Conservation (phyloP, 441 rosid species). For the Populus trichocarpa region DNA sequence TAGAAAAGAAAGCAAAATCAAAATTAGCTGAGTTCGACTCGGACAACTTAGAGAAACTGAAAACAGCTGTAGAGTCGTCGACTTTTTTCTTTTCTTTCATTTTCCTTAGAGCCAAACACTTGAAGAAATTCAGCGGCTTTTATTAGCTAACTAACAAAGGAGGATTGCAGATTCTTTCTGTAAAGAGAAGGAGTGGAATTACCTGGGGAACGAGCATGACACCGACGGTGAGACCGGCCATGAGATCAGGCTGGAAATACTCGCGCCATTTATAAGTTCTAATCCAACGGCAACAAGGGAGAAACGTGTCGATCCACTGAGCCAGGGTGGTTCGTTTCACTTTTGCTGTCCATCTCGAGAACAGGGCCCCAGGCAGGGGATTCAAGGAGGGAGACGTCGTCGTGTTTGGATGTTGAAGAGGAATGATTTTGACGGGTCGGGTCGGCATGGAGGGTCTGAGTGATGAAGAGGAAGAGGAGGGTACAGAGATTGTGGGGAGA, state of each 20-base stretch:
- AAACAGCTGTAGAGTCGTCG: too few relatives aligned
- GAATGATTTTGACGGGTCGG: slow-evolving; percentile 72
- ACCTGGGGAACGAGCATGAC: slow-evolving; percentile 98
- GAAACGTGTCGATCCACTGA: slow-evolving; percentile 52
- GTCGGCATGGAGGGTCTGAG: slow-evolving; percentile 29
- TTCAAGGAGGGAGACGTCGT: slow-evolving; percentile 22
- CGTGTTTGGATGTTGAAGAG: slow-evolving; percentile 54
- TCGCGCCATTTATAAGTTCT: slow-evolving; percentile 70
- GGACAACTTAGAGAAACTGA: background rate
- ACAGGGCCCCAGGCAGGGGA: slow-evolving; percentile 2
- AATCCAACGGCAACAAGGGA: slow-evolving; percentile 88
- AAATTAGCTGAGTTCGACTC: background rate
- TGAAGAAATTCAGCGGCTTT: background rate
- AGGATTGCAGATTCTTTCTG: background rate
- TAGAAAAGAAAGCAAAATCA: background rate
- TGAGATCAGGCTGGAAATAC: slow-evolving; percentile 68
- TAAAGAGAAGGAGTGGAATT: slow-evolving; percentile 2
- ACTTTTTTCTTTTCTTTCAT: slow-evolving; percentile 1
- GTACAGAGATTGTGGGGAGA: slow-evolving; percentile 10
- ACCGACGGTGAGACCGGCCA: slow-evolving; percentile 86
- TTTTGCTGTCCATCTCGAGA: slow-evolving; percentile 38
- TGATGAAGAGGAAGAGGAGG: slow-evolving; percentile 7
- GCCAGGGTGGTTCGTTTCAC: slow-evolving; percentile 47
- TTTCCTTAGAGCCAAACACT: slow-evolving; percentile 19
- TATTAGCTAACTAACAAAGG: background rate